Conservation (phyloP, 352 stramenopile genomes). For the Elongisporangium prolatum region DNA sequence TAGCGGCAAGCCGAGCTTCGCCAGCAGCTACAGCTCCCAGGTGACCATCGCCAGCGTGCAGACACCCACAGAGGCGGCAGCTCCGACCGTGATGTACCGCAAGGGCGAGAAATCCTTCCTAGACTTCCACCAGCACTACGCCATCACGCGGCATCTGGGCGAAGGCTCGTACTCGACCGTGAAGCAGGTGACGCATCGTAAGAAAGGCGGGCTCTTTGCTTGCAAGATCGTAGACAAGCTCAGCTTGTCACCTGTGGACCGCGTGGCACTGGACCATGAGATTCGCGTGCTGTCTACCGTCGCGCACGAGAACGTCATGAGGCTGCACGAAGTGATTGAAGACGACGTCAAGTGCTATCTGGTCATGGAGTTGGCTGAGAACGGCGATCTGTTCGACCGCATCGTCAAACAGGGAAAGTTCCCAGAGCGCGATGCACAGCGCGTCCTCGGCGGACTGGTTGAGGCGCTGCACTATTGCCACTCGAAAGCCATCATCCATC, state of each 20-base stretch:
- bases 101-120: constrained; percentile 78
- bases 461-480: constrained; percentile 93
- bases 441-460: constrained; percentile 65
- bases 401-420: constrained; percentile 85
- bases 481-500: constrained; percentile 79
- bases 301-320: constrained; percentile 88
- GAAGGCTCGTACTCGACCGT: constrained; percentile 87
- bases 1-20: constrained; percentile 1
- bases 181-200: constrained; percentile 83
- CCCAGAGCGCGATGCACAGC: constrained; percentile 53
- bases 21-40: constrained; percentile 16
- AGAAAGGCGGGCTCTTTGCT: constrained; percentile 61
- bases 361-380: constrained; percentile 94
- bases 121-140: constrained; percentile 82
- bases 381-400: constrained; percentile 86
- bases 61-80: constrained; percentile 4
- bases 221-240: constrained; percentile 87
- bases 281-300: constrained; percentile 66
- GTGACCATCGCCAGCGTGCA: constrained; percentile 7
- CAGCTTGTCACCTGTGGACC: constrained; percentile 66
- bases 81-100: constrained; percentile 43
- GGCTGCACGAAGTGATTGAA: constrained; percentile 92
- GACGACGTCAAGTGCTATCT: constrained; percentile 96
- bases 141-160: constrained; percentile 73
- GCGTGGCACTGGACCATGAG: constrained; percentile 66